Conservation (phyloP, 2,329 filamentous ascomycete genomes). For the Talaromyces sp. region DNA sequence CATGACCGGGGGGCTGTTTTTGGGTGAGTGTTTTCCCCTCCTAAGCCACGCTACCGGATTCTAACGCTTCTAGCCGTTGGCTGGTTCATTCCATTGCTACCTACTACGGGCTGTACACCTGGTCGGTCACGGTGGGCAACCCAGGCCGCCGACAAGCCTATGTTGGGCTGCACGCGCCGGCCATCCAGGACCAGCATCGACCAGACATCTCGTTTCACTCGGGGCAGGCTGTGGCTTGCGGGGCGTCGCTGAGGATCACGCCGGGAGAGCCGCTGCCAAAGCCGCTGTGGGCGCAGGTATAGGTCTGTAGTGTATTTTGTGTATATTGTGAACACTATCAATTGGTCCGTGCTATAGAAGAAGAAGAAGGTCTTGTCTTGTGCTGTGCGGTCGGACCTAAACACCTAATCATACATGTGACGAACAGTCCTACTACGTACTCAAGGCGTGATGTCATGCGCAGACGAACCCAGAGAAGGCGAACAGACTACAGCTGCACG, state of each 20-base stretch:
- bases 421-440: too few species aligned
- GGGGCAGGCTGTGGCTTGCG: constrained; percentile 18
- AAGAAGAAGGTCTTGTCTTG: background rate
- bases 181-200: constrained; percentile 18
- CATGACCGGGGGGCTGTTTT: constrained; percentile 74
- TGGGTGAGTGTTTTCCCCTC: constrained; percentile 55
- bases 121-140: constrained; percentile 66
- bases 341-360: background rate
- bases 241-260: constrained; percentile 21
- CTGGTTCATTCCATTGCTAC: constrained; percentile 85
- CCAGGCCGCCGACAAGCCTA: constrained; percentile 76
- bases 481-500: too few species aligned
- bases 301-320: background rate
- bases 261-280: constrained; percentile 32
- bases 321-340: background rate
- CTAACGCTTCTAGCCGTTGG: constrained; percentile 62
- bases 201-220: constrained; percentile 20
- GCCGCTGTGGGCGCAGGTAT: constrained; percentile 34
- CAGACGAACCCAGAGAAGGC: too few species aligned
- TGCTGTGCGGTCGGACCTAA: too few species aligned
- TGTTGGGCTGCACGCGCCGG: constrained; percentile 56
- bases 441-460: too few species aligned
- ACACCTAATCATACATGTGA: too few species aligned
- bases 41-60: constrained; percentile 13
- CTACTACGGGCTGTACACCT: constrained; percentile 86